Evolutionary conservation across 257 asterid genomes (phyloP).

Genomic region (Linderniella brevidens): DNA sequence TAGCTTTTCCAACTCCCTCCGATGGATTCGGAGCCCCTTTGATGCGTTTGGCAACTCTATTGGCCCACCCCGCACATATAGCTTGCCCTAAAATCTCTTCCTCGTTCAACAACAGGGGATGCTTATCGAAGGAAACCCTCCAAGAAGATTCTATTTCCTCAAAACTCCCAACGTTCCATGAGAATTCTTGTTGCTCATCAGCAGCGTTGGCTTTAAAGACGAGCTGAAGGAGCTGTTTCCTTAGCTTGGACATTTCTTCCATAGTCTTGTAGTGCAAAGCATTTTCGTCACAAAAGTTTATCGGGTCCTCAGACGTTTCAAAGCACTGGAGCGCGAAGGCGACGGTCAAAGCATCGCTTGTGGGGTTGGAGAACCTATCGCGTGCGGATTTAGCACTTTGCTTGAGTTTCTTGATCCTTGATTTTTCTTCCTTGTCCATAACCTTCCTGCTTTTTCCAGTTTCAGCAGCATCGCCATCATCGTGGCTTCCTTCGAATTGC

Average conservation of each 20-base stretch:
- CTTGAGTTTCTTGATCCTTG: constrained; percentile 48
- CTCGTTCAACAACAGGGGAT: constrained; percentile 48
- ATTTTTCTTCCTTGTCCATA: constrained; percentile 30
- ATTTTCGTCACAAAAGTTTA: constrained; percentile 39
- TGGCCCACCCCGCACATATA: constrained; percentile 88
- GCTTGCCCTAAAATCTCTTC: constrained; percentile 79
- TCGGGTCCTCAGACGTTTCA: constrained; percentile 36
- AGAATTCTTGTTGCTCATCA: constrained; percentile 34
- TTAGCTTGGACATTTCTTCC: constrained; percentile 96
- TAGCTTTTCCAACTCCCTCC: constrained; percentile 39
- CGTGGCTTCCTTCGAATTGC: constrained; percentile 23
- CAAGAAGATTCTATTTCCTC: constrained; percentile 59
- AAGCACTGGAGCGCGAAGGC: constrained; percentile 71
- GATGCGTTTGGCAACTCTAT: constrained; percentile 63
- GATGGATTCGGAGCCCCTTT: constrained; percentile 23
- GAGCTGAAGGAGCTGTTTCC: constrained; percentile 70
- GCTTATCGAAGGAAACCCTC: constrained; percentile 34
- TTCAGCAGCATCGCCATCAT: constrained; percentile 17
- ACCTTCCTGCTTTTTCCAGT: constrained; percentile 16
- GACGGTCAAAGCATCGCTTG: constrained; percentile 57
- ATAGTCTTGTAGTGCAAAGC: constrained; percentile 62
- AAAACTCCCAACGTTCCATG: constrained; percentile 50
- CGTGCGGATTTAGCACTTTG: constrained; percentile 40
- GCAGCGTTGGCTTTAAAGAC: constrained; percentile 32
- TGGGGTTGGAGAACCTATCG: constrained; percentile 53